Base-by-base conservation (phyloP, 2,329 filamentous ascomycete genomes). In the Shiraia sp. region DNA sequence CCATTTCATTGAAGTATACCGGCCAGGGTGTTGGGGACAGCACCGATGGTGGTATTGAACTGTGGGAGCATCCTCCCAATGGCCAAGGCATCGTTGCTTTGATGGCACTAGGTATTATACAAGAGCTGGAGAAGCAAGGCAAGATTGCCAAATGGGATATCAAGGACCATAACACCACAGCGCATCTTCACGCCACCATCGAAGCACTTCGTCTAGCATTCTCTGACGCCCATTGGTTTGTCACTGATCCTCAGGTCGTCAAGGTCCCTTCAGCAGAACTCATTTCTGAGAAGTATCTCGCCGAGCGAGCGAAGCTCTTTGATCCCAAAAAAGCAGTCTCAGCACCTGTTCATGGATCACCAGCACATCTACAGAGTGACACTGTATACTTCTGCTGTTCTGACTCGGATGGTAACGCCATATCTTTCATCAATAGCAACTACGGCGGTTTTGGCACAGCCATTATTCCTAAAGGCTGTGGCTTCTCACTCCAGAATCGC, bases 41-140 rank as follows among this genome's bases (percentile, higher is more conserved):
- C 0, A 75, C 78, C 27, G 58, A 66, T 16, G 73, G 77, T 10
- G 83, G 83, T 8, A 79, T 96, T 29, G 85, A 95, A 62, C 75
- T 99, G 1, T 97, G 92, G 92, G 93, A 99, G 64, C 92, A 97
- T 65, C 91, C 92, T 25, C 93, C 93, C 7, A 97, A 97, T 59
- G 91, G 93, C 0, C 93, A 97, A 71, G 93, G 93, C 2, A 91
- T 97, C 51, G 88, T 97, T 2, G 93, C 93, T 0, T 75, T 97
- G 23, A 96, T 97, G 86, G 88, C 93, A 0, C 76, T 99, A 1
- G 93, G 93, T 1, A 95, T 97, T 53, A 76, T 99, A 34, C 85
- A 96, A 66, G 84, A 91, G 63, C 79, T 97, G 1, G 89, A 96
- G 69, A 81, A 83, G 45, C 75, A 79, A 12, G 86, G 86, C 27